Evolutionary conservation across 257 asterid genomes (phyloP), one percentile per base, ranked within the genome.

Genomic region (Solanum sitiens): DNA sequence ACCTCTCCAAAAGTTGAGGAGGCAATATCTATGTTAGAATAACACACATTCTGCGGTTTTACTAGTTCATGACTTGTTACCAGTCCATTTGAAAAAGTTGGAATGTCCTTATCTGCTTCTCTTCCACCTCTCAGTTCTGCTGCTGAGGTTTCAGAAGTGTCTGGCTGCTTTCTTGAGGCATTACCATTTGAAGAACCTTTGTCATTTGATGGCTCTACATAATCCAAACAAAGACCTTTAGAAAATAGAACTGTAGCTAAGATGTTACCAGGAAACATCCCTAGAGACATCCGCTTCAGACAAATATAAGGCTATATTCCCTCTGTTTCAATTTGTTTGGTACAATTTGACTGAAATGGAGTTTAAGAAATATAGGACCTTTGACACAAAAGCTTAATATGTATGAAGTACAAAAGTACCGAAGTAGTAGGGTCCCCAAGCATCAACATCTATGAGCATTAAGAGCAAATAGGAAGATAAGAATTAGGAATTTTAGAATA

Each of bases 131-230:
- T 84, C 82, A 90, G 70, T 75, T 87, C 87, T 73, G 86, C 71
- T 84, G 83, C 61, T 44, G 89, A 86, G 50, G 90, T 79, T 87
- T 88, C 92, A 65, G 87, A 88, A 88, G 47, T 86, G 79, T 39
- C 76, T 59, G 74, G 89, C 90, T 86, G 89, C 86, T 88, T 76
- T 44, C 27, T 67, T 14, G 87, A 76, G 73, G 86, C 88, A 88
- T 87, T 88, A 61, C 88, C 67, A 56, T 40, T 82, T 44, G 91
- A 53, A 83, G 91, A 84, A 89, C 86, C 89, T 47, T 86, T 87
- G 73, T 86, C 87, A 71, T 70, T 87, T 74, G 91, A 87, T 73
- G 89, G 89, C 85, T 80, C 99, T 95, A 95, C 83, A 87, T 88
- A 90, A 80, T 76, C 23, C 61, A 65, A 73, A 86, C 11, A 86